These are phyloP conservation scores for Trichomonas tenax DNA, from an alignment of 208 protist species.

Conservation along the genomic window DNA sequence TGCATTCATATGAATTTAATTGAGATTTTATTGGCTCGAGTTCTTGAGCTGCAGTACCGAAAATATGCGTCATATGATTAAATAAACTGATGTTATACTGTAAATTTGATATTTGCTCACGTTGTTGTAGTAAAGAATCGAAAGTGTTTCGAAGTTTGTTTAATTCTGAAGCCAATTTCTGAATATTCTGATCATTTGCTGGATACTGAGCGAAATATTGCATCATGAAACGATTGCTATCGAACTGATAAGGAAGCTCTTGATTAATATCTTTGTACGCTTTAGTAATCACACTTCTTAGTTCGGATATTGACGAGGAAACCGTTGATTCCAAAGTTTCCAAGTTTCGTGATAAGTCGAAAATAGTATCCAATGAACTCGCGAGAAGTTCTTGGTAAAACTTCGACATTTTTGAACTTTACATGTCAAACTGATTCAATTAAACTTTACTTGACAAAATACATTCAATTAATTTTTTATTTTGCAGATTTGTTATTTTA, in stretches of 20 bases:
- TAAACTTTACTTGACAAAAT: too few relatives aligned
- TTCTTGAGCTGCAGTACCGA: not conserved
- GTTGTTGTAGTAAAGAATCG: not conserved
- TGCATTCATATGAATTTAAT: not conserved
- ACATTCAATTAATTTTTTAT: too few relatives aligned
- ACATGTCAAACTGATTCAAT: too few relatives aligned
- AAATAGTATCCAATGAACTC: not conserved
- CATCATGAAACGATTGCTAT: not conserved
- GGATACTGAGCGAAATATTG: not conserved
- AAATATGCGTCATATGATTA: not conserved
- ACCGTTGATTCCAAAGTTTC: not conserved
- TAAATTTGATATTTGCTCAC: not conserved
- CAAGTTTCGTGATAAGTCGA: not conserved
- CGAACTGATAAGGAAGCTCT: not conserved
- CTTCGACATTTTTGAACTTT: too few relatives aligned
- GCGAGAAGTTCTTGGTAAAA: not conserved
- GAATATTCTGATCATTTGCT: not conserved
- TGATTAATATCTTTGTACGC: not conserved
- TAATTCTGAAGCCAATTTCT: not conserved
- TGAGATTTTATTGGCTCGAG: not conserved
- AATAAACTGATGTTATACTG: not conserved
- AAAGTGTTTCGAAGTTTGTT: not conserved
- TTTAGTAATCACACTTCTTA: not conserved
- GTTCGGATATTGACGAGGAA: not conserved
- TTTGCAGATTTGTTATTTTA: too few relatives aligned